phyloP scores from a whole-genome alignment of 768 basidiomycete genomes.

The Boletus edulis region DNA sequence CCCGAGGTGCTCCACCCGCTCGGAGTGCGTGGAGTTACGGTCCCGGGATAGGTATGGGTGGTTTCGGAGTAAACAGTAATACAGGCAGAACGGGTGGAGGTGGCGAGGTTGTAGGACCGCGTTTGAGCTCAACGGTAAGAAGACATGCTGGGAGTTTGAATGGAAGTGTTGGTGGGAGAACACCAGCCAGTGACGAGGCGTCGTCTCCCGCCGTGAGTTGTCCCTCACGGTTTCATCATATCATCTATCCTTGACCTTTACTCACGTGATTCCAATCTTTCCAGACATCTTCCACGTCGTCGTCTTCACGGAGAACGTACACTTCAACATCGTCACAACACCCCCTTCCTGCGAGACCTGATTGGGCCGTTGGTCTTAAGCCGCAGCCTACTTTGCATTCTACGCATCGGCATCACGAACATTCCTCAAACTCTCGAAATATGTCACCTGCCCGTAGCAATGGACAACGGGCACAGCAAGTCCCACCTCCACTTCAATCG shows the following conservation, averaged over 20 bases:
- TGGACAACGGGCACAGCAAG: slow-evolving; percentile 36
- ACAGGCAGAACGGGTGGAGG: slow-evolving; percentile 25
- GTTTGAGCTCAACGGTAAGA: slow-evolving; percentile 51
- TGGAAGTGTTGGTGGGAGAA: slow-evolving; percentile 53
- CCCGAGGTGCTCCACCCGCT: slow-evolving; percentile 38
- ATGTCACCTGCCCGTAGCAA: slow-evolving; percentile 38
- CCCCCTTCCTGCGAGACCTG: slow-evolving; percentile 78
- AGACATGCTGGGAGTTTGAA: slow-evolving; percentile 50
- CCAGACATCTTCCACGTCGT: slow-evolving; percentile 77
- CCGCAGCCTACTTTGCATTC: slow-evolving; percentile 67
- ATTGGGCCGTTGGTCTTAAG: slow-evolving; percentile 87
- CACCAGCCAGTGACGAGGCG: slow-evolving; percentile 69
- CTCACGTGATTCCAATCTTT: slow-evolving; percentile 17
- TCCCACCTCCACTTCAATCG: slow-evolving; percentile 46
- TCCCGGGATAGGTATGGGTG: slow-evolving; percentile 54
- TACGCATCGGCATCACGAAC: slow-evolving; percentile 54
- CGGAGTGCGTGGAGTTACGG: slow-evolving; percentile 70
- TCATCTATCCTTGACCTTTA: not conserved
- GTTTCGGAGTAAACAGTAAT: slow-evolving; percentile 33
- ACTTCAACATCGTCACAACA: slow-evolving; percentile 74
- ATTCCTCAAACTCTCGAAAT: slow-evolving; percentile 35
- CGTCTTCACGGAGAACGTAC: slow-evolving; percentile 74
- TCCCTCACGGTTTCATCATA: not conserved
- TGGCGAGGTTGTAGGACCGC: slow-evolving; percentile 59
- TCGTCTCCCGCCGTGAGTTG: slow-evolving; percentile 72